Evolutionary conservation across 331 rosid species (phyloP).

Genomic region (Quercus phellos): DNA sequence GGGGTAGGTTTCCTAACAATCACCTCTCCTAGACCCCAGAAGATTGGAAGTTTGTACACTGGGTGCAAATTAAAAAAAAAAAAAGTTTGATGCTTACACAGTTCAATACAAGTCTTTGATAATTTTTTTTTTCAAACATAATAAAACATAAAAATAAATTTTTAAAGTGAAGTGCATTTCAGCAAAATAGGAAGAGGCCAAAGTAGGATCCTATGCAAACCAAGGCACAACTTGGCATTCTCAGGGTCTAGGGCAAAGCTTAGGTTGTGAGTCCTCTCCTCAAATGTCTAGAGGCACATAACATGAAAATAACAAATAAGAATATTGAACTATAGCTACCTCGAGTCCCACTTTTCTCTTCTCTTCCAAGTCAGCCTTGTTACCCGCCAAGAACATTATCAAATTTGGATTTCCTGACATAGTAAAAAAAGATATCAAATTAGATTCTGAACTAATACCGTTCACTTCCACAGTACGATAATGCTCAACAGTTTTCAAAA

Average conservation of each 20-base stretch:
- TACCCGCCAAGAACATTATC: conserved; percentile 64
- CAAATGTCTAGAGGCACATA: neutral
- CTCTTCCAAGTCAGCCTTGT: conserved; percentile 67
- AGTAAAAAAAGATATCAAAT: neutral
- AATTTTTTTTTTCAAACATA: neutral
- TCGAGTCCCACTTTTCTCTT: conserved; percentile 56
- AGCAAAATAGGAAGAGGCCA: neutral
- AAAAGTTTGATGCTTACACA: neutral
- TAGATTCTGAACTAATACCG: neutral
- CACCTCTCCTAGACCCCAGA: too few relatives aligned
- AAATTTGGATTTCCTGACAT: conserved; percentile 62
- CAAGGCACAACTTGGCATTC: neutral
- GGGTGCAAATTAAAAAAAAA: too few relatives aligned
- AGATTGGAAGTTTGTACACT: too few relatives aligned
- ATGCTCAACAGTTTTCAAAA: neutral
- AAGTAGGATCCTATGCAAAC: neutral
- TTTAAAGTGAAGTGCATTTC: neutral
- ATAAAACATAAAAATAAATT: neutral
- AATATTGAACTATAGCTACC: conserved; percentile 34
- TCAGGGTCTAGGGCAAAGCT: neutral
- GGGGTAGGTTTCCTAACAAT: too few relatives aligned
- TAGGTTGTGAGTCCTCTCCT: neutral
- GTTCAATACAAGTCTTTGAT: neutral
- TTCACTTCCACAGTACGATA: neutral
- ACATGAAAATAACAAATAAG: neutral